Percentiles rank a stretch among this genome's conserved stretches.
Conservation (phyloP, 2,329 filamentous ascomycete genomes). For the Pseudogymnoascus sp. region DNA sequence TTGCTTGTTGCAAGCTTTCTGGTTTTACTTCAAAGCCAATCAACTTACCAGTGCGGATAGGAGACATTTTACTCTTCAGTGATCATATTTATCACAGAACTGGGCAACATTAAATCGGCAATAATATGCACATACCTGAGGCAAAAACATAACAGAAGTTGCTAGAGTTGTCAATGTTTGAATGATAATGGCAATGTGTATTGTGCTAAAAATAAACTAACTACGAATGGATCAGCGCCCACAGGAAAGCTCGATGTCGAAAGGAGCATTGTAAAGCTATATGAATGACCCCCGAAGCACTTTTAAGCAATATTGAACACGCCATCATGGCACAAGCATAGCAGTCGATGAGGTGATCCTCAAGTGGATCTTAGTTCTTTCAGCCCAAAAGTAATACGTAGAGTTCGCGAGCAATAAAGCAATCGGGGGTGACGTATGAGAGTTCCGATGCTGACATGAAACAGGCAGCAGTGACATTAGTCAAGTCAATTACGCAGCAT, state of each 20-base stretch:
- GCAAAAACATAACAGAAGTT: too few species aligned
- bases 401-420: neutral
- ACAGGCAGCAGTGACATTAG: neutral
- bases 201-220: slow-evolving; percentile 4
- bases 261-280: slow-evolving; percentile 5
- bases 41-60: neutral
- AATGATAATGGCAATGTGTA: neutral
- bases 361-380: neutral
- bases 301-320: neutral
- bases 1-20: neutral
- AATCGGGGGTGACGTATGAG: neutral
- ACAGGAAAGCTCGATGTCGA: neutral
- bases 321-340: neutral
- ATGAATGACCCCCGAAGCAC: neutral
- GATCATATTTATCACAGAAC: neutral
- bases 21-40: neutral
- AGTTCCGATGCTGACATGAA: neutral
- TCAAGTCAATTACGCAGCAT: neutral
- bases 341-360: neutral
- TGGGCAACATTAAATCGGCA: neutral
- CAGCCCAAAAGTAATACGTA: neutral
- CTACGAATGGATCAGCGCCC: neutral
- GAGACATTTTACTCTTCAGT: neutral
- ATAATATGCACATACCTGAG: neutral
- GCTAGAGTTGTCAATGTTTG: neutral